Evolutionary conservation across 495 filamentous ascomycete species (phyloP), one percentile per base, ranked within the genome.

Genomic region (Aspergillus avenaceus): DNA sequence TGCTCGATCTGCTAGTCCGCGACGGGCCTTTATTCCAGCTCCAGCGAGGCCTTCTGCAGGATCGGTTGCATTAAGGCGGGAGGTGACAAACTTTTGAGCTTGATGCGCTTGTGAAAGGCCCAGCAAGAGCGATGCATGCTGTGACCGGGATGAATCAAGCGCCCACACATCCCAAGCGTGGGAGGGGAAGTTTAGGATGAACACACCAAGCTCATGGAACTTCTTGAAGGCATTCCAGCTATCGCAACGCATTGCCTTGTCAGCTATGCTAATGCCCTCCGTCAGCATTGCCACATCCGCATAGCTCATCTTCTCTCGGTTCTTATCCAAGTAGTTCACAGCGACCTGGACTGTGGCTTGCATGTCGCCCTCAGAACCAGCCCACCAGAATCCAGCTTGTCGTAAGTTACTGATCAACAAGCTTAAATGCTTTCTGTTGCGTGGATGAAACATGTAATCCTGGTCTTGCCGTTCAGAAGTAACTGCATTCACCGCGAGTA

Each of bases 311-410:
- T 52, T 65, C 32, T 77, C 70, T 18, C 70, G 66, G 23, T 72
- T 62, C 19, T 81, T 73, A 41, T 69, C 65, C 21, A 95, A 60
- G 53, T 95, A 95, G 29, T 74, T 73, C 28, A 74, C 64, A 8
- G 84, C 83, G 37, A 78, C 80, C 13, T 87, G 74, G 5, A 92
- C 55, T 3, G 87, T 78, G 14, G 70, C 78, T 5, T 60, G 41
- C 5, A 95, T 75, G 51, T 91, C 81, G 11, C 73, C 71, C 0
- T 83, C 81, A 50, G 87, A 90, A 28, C 91, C 90, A 8, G 85
- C 84, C 76, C 91, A 96, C 70, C 90, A 93, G 59, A 96, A 95
- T 32, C 86, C 86, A n/a, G 88, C 84, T 59, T 95, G 87, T 21
- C 87, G 77, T 25, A 97, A 70, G 61, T 97, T 96, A 44, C 75